Percentiles rank a stretch among this genome's conserved stretches.
phyloP scores from a whole-genome alignment of 2,329 filamentous ascomycete genomes.

The Aspergillus sp. region DNA sequence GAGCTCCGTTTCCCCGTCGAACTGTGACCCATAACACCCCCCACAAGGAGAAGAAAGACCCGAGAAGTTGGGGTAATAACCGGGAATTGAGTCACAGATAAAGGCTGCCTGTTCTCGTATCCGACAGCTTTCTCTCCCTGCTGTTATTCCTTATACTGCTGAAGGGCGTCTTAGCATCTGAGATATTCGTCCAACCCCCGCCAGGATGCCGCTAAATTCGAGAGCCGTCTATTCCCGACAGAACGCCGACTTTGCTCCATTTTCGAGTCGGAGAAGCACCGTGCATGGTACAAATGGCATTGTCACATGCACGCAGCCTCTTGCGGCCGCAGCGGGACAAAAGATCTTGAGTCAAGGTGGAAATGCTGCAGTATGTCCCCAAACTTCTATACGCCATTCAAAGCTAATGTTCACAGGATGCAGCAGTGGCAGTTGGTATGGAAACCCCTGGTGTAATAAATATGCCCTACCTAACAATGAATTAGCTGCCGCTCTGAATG shows the following conservation, averaged over 20 bases:
- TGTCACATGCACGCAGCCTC: conserved; percentile 82
- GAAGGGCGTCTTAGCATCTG: neutral
- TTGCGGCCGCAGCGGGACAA: conserved; percentile 85
- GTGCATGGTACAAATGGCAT: conserved; percentile 93
- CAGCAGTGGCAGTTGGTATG: conserved; percentile 86
- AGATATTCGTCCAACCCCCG: neutral
- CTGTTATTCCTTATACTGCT: neutral
- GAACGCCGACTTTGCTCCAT: conserved; percentile 44
- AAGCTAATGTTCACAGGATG: conserved; percentile 61
- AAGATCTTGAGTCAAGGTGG: conserved; percentile 82
- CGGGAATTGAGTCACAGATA: neutral
- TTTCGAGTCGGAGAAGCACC: conserved; percentile 77
- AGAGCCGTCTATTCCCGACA: conserved; percentile 52
- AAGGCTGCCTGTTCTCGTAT: neutral
- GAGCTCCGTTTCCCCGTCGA: neutral
- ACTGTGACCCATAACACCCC: neutral
- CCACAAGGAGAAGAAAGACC: neutral
- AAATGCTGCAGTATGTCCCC: conserved; percentile 77
- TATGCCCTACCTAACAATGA: neutral
- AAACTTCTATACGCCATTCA: neutral
- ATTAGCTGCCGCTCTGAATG: conserved; percentile 81
- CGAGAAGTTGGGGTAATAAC: neutral
- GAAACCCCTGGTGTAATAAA: conserved; percentile 10
- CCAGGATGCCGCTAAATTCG: conserved; percentile 49
- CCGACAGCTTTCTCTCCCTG: neutral